phyloP scores from a whole-genome alignment of 805 yeast species.

The Schizosaccharomyces pombe region DNA sequence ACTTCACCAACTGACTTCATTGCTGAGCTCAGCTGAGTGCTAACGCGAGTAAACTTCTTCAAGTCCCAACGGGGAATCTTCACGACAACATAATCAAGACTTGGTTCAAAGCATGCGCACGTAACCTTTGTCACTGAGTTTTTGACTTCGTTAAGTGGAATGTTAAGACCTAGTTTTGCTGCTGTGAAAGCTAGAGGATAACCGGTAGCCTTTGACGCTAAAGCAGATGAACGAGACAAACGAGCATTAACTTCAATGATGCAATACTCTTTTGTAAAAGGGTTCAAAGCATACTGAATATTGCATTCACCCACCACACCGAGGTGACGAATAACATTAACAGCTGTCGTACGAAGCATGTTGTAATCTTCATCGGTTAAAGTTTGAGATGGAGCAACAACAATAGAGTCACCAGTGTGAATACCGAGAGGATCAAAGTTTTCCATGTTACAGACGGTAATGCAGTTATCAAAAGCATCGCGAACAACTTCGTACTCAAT shows the following conservation, averaged over 20 bases:
- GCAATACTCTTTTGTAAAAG: constrained; percentile 85
- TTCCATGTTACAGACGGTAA: constrained; percentile 97
- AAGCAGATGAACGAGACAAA: constrained; percentile 86
- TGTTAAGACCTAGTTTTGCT: constrained; percentile 86
- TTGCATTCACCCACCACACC: constrained; percentile 99
- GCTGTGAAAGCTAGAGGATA: constrained; percentile 97
- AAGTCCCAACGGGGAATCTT: constrained; percentile 98
- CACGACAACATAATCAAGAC: constrained; percentile 85
- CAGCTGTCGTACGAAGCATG: constrained; percentile 93
- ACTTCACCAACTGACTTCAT: constrained; percentile 99
- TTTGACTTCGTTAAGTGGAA: constrained; percentile 82
- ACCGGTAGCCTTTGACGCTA: constrained; percentile 96
- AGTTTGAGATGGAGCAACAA: constrained; percentile 96
- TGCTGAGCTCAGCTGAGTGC: constrained; percentile 78
- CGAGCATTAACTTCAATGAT: constrained; percentile 96
- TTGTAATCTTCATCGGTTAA: constrained; percentile 91
- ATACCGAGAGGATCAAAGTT: constrained; percentile 95
- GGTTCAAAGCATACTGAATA: constrained; percentile 88
- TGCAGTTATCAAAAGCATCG: constrained; percentile 88
- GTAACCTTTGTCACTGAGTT: constrained; percentile 93
- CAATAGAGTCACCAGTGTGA: constrained; percentile 97
- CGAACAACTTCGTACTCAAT: constrained; percentile 96
- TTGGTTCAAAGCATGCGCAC: constrained; percentile 90
- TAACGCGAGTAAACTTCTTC: constrained; percentile 83
- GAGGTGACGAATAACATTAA: constrained; percentile 86